Conservation (phyloP, 2,329 filamentous ascomycete genomes). For the Alternaria consortialis region DNA sequence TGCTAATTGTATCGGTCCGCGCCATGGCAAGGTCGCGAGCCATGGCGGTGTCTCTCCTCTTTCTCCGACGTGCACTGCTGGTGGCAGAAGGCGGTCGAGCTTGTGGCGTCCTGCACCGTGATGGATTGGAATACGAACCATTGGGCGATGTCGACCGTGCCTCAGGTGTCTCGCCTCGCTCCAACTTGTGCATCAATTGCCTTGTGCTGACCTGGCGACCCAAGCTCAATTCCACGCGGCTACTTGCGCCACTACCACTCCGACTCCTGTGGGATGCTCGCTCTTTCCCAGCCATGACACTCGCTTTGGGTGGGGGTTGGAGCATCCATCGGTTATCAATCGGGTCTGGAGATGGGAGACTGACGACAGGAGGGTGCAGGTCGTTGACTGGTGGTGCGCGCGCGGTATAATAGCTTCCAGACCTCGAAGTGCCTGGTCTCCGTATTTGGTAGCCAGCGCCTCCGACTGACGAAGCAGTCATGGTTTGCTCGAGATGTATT, state of each 20-base stretch:
- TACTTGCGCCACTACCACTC: conserved; percentile 58
- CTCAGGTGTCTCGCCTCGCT: conserved; percentile 48
- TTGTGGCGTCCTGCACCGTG: conserved; percentile 39
- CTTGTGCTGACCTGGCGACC: conserved; percentile 52
- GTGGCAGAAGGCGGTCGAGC: conserved; percentile 41
- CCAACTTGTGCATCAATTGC: conserved; percentile 48
- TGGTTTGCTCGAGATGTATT: conserved; percentile 42
- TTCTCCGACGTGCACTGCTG: conserved; percentile 41
- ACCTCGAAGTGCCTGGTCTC: conserved; percentile 42
- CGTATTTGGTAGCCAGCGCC: conserved; percentile 28
- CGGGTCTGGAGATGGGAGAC: conserved; percentile 72
- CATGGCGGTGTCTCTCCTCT: conserved; percentile 41
- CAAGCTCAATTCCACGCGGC: conserved; percentile 50
- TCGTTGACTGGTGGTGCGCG: conserved; percentile 81
- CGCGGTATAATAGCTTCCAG: conserved; percentile 49
- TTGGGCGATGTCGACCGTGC: conserved; percentile 48
- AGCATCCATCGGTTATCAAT: conserved; percentile 89
- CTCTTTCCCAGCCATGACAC: conserved; percentile 88
- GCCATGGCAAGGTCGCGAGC: conserved; percentile 28
- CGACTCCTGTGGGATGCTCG: conserved; percentile 68
- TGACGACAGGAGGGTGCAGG: conserved; percentile 84
- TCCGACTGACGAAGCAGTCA: conserved; percentile 44
- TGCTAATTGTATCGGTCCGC: conserved; percentile 29
- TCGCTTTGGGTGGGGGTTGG: conserved; percentile 87
- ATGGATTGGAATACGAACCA: conserved; percentile 45